Percentiles rank a stretch among this genome's conserved stretches.
phyloP scores from a whole-genome alignment of 345 rosid genomes.

The Heritiera littoralis region DNA sequence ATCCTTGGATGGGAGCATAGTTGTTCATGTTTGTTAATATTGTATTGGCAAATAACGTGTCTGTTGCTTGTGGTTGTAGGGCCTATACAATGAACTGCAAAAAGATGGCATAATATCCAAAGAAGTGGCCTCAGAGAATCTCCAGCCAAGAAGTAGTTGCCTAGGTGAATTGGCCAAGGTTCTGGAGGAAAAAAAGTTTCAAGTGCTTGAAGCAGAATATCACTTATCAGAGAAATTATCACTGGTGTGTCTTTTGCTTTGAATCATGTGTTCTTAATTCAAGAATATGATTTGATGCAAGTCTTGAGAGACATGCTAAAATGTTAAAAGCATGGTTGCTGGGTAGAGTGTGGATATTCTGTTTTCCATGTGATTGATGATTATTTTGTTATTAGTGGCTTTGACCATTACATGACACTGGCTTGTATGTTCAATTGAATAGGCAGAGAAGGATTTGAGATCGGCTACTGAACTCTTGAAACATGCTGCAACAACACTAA shows the following conservation, averaged over 20 bases:
- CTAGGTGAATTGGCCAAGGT: slow-evolving; percentile 41
- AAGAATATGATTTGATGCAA: not conserved
- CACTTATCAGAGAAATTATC: slow-evolving; percentile 53
- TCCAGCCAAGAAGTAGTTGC: slow-evolving; percentile 32
- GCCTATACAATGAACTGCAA: slow-evolving; percentile 45
- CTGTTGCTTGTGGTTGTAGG: slow-evolving; percentile 47
- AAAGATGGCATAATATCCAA: slow-evolving; percentile 34
- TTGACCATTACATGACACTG: slow-evolving; percentile 10
- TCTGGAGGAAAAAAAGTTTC: slow-evolving; percentile 59
- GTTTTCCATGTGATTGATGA: slow-evolving; percentile 4
- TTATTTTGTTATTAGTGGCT: slow-evolving; percentile 10
- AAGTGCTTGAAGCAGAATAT: slow-evolving; percentile 61
- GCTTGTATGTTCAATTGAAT: slow-evolving; percentile 29
- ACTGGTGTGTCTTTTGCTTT: slow-evolving; percentile 41
- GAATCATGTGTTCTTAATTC: not conserved
- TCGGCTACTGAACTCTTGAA: slow-evolving; percentile 59
- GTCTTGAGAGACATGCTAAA: not conserved
- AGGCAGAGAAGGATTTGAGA: slow-evolving; percentile 69
- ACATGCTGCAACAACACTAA: slow-evolving; percentile 44
- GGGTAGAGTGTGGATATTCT: not conserved
- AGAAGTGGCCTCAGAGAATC: slow-evolving; percentile 36
- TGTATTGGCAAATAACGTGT: not conserved
- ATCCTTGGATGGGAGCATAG: no score
- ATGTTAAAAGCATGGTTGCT: slow-evolving; percentile 5
- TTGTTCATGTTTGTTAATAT: not conserved